Conservation (phyloP, 2,329 filamentous ascomycete genomes). For the Thelonectria olida region DNA sequence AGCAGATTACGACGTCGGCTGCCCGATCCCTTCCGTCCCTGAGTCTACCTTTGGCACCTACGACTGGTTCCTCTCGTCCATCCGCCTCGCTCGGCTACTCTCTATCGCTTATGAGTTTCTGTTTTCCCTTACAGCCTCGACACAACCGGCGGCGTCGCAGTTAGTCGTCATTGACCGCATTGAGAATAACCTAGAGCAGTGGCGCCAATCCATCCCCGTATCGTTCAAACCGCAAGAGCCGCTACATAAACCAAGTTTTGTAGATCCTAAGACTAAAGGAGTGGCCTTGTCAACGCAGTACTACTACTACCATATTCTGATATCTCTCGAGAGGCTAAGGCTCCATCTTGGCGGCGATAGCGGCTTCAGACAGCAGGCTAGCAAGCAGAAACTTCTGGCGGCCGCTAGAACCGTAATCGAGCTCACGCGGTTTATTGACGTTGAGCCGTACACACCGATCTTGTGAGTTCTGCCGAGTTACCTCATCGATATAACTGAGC, state of each 20-base stretch:
- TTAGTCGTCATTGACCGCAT: not conserved
- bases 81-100: constrained; percentile 43
- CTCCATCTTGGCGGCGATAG: too few relatives aligned
- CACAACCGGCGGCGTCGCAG: constrained; percentile 25
- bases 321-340: too few relatives aligned
- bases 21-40: constrained; percentile 44
- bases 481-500: too few relatives aligned
- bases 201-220: not conserved
- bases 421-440: constrained; percentile 45
- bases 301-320: too few relatives aligned
- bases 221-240: too few relatives aligned
- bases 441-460: constrained; percentile 44
- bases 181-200: not conserved
- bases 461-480: too few relatives aligned
- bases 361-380: too few relatives aligned
- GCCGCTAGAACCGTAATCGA: constrained; percentile 45
- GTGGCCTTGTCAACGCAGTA: too few relatives aligned
- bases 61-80: constrained; percentile 47
- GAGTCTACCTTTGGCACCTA: constrained; percentile 44
- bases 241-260: too few relatives aligned
- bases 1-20: constrained; percentile 49
- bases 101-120: constrained; percentile 46
- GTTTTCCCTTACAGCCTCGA: constrained; percentile 46
- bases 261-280: too few relatives aligned
- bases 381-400: too few relatives aligned